Base-by-base conservation (phyloP, 768 basidiomycete genomes). In the Podaxis rugospora region DNA sequence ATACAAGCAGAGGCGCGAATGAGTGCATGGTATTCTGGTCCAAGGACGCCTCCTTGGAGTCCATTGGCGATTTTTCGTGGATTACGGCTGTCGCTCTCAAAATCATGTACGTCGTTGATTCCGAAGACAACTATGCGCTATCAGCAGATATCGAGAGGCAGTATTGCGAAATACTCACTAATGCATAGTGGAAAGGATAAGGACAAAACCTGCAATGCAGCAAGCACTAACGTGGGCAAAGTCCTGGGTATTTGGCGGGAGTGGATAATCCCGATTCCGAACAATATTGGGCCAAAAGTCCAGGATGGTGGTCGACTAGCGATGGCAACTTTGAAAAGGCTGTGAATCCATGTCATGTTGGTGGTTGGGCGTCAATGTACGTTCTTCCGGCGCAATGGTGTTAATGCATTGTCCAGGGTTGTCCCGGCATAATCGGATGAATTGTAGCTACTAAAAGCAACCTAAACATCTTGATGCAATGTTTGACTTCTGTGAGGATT, bases 31-130 rank as follows among this genome's bases (percentile, higher is more conserved):
- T 63, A 46, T n/a, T 62, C 52, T 10, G 63, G 63, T 9, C 44
- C 13, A 32, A 64, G 53, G 32, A 66, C 53, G 7, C 60, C 57
- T 25, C 65, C 65, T 23, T 64, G 56, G 16, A 64, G 40, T n/a
- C 53, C 60, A 36, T 62, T 40, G 7, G 42, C 49, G 27, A 64
- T 27, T 50, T 66, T 66, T 4, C 65, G 60, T 42, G 65, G 65
- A 18, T 66, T 66, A 5, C 63, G 65, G n/a, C 35, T 64, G 39
- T 66, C 65, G 37, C 60, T 61, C 39, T 64, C 57, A 35, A 57
- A 66, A 28, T 66, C 65, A n/a, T 64, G 52, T 5, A 66, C 57
- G 28, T 66, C 65, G 32, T 64, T 66, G 3, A 66, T 61, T 16
- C 65, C 65, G 42, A 66, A 66, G 4, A 63, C 44, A n/a, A 66